Base-by-base conservation (phyloP, 176 grass and related monocot species). In the Thinopyrum elongatum region DNA sequence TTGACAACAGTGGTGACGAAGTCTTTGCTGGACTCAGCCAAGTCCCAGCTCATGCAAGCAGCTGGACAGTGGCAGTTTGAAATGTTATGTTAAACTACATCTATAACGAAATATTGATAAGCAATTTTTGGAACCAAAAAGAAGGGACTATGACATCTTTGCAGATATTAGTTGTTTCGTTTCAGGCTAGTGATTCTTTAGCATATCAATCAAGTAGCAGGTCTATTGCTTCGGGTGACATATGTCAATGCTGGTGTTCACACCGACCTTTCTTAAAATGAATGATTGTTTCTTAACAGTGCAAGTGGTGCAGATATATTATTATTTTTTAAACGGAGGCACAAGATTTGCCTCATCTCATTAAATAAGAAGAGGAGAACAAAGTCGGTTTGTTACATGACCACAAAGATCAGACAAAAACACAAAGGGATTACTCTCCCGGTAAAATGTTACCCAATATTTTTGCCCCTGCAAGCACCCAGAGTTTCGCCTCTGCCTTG, bases 31-130 rank as follows among this genome's bases (percentile, higher is more conserved):
- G 68, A 92, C 31, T 94, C 90, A 12, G 87, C 90, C 84, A 94
- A 88, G 11, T 94, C 87, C 93, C 93, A 92, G 36, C 85, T 92
- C 90, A 92, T 92, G 78, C 93, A 94, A 78, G 87, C 93, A 86
- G 90, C 93, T 92, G 80, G 36, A 83, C 74, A 84, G 28, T 29
- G 82, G 23, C 19, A 78, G 6, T 78, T 65, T 12, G 39, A 83
- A 66, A 58, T 80, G 83, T 86, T 3, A 86, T 28, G 61, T 36
- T 30, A 88, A 0, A 17, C 1, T 49, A 64, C 38, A 58, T 65
- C 17, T 49, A 1, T 55, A 23, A 59, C 10, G 8, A 80, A 70
- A 49, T 79, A 76, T 31, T 74, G 10, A 6, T 49, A 90, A 77
- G 55, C 15, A 35, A 65, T 68, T 82, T 51, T 51, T 51, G 5